Evolutionary conservation across 2,329 filamentous ascomycete species (phyloP).

Genomic region (Aspergillus sp.): DNA sequence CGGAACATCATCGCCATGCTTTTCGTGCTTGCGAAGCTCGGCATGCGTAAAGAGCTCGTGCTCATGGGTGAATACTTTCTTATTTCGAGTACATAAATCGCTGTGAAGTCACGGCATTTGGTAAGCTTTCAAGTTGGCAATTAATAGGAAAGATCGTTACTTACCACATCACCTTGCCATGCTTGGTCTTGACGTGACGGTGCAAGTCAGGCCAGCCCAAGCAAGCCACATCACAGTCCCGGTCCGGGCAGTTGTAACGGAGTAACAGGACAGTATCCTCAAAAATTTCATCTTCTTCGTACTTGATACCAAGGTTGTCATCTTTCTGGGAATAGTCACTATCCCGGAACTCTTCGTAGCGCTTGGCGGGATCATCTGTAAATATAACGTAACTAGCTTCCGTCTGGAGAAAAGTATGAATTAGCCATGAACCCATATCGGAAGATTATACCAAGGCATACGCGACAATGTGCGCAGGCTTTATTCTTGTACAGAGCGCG

Average conservation of each 20-base stretch:
- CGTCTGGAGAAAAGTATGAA: slow-evolving; percentile 28
- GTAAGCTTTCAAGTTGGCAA: slow-evolving; percentile 11
- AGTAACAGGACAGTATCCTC: slow-evolving; percentile 86
- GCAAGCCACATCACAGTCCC: slow-evolving; percentile 80
- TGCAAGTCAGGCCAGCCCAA: slow-evolving; percentile 77
- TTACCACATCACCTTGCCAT: slow-evolving; percentile 82
- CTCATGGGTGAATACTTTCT: slow-evolving; percentile 98
- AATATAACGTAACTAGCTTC: slow-evolving; percentile 75
- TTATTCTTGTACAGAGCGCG: slow-evolving; percentile 94
- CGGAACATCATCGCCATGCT: slow-evolving; percentile 83
- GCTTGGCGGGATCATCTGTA: slow-evolving; percentile 78
- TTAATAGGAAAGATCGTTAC: slow-evolving; percentile 23
- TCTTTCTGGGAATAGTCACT: slow-evolving; percentile 75
- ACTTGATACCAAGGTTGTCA: slow-evolving; percentile 85
- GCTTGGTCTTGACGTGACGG: slow-evolving; percentile 75
- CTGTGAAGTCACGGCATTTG: slow-evolving; percentile 35
- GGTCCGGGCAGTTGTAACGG: slow-evolving; percentile 91
- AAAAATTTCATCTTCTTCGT: slow-evolving; percentile 83
- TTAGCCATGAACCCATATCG: slow-evolving; percentile 10
- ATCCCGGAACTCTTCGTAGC: slow-evolving; percentile 77
- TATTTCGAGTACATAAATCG: slow-evolving; percentile 87
- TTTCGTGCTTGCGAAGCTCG: slow-evolving; percentile 84
- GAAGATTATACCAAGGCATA: slow-evolving; percentile 40
- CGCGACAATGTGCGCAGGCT: slow-evolving; percentile 92
- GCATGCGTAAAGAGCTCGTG: slow-evolving; percentile 84